Conservation (phyloP, 495 filamentous ascomycete genomes). For the Lepidopterella palustris region DNA sequence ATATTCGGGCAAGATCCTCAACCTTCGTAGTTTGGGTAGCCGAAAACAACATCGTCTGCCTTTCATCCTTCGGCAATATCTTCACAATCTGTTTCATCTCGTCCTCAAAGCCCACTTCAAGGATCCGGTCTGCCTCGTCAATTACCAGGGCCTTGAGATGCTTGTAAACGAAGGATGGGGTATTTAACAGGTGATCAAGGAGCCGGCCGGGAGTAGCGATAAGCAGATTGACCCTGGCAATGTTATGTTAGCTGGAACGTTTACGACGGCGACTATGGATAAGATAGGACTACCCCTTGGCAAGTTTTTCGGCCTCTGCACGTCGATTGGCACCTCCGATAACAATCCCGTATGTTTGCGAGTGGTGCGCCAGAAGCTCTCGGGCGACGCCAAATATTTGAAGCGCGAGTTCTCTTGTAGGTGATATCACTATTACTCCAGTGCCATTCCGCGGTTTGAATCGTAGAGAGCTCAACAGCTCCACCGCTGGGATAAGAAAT, state of each 20-base stretch:
- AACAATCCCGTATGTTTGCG: conserved; percentile 90
- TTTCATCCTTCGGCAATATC: conserved; percentile 79
- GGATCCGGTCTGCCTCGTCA: conserved; percentile 87
- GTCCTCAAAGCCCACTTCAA: conserved; percentile 97
- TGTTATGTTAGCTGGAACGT: neutral
- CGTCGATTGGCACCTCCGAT: conserved; percentile 91
- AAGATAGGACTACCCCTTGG: too few species aligned
- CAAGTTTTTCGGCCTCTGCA: conserved; percentile 88
- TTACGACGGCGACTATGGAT: neutral
- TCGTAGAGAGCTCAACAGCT: conserved; percentile 84
- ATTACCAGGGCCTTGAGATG: conserved; percentile 85
- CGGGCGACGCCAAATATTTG: conserved; percentile 95
- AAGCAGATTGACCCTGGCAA: conserved; percentile 71
- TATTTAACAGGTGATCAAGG: conserved; percentile 72
- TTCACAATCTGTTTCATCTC: conserved; percentile 94
- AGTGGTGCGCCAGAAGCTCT: conserved; percentile 80
- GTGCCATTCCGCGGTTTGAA: conserved; percentile 84
- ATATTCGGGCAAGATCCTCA: conserved; percentile 91
- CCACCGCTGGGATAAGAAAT: conserved; percentile 89
- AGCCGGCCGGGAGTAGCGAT: conserved; percentile 76
- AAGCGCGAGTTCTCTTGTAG: conserved; percentile 83
- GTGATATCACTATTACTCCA: conserved; percentile 79
- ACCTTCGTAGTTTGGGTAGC: conserved; percentile 98
- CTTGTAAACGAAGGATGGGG: conserved; percentile 85
- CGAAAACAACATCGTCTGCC: conserved; percentile 96